phyloP scores from a whole-genome alignment of 1,139 yeast genomes.

The Yamadazyma siamensis region DNA sequence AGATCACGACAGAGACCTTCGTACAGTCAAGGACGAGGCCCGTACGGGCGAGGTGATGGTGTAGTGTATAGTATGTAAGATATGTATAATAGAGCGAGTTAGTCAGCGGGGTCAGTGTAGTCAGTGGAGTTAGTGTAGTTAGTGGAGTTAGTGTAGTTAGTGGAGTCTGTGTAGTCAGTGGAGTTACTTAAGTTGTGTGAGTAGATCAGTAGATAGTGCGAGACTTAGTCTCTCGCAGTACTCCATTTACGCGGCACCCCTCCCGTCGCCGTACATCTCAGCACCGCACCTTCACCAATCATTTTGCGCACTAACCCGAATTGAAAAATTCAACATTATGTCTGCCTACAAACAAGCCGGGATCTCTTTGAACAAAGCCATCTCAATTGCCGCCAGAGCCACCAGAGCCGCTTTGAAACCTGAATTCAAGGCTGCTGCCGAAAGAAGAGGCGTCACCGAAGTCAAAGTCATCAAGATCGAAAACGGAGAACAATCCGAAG shows the following conservation, averaged over 20 bases:
- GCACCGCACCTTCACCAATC: slow-evolving; percentile 4
- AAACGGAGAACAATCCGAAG: slow-evolving; percentile 54
- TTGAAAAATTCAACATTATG: slow-evolving; percentile 29
- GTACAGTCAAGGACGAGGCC: slow-evolving; percentile 25
- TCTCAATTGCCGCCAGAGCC: slow-evolving; percentile 87
- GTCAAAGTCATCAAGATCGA: slow-evolving; percentile 71
- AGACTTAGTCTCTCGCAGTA: not conserved
- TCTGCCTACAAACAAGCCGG: slow-evolving; percentile 87
- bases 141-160: no score
- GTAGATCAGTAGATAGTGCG: not conserved
- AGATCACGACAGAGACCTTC: slow-evolving; percentile 25
- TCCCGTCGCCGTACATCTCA: slow-evolving; percentile 2
- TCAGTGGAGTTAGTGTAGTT: no score
- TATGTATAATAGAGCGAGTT: slow-evolving; percentile 3
- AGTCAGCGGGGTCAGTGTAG: not conserved
- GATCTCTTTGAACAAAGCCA: slow-evolving; percentile 82
- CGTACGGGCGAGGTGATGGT: slow-evolving; percentile 11
- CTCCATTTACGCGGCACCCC: not conserved
- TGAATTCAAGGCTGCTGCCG: slow-evolving; percentile 73
- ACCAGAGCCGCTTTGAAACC: slow-evolving; percentile 88
- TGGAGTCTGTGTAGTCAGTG: not conserved
- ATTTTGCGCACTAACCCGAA: slow-evolving; percentile 3
- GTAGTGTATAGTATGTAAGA: slow-evolving; percentile 2
- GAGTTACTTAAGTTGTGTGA: not conserved
- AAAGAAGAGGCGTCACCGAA: slow-evolving; percentile 73